Evolutionary conservation across 2,329 filamentous ascomycete genomes (phyloP).

Genomic region (Fusarium falciforme): DNA sequence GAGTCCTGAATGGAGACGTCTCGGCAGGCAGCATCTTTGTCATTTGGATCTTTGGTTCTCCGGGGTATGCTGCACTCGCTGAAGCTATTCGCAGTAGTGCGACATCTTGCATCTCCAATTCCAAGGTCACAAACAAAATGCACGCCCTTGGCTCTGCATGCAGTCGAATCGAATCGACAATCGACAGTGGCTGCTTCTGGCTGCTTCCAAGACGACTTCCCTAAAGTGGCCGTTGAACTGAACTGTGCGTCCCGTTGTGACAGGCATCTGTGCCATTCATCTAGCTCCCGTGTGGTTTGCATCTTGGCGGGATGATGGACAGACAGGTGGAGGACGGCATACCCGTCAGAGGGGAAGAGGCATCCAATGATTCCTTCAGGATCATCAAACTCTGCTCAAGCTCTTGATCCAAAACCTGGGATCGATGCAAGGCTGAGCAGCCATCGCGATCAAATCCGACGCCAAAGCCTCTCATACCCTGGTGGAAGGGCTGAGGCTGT

Average conservation of each 20-base stretch:
- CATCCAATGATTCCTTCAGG: conserved; percentile 39
- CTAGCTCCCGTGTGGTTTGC: conserved; percentile 38
- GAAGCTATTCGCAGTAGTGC: conserved; percentile 20
- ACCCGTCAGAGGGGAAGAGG: conserved; percentile 34
- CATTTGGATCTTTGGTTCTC: conserved; percentile 20
- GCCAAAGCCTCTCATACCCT: conserved; percentile 7
- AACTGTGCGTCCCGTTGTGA: conserved; percentile 23
- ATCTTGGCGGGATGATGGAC: conserved; percentile 21
- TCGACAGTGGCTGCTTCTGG: conserved; percentile 8
- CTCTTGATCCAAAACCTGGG: neutral
- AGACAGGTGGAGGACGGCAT: neutral
- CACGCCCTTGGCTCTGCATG: conserved; percentile 20
- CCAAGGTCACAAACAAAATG: neutral
- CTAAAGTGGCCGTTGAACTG: conserved; percentile 6
- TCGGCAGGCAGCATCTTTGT: neutral
- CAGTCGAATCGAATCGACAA: neutral
- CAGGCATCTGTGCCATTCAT: conserved; percentile 28
- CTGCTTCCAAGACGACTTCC: neutral
- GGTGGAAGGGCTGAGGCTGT: conserved; percentile 37
- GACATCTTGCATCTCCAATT: neutral
- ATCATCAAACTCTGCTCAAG: conserved; percentile 12
- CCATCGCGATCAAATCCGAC: neutral
- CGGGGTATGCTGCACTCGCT: neutral
- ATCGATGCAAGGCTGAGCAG: conserved; percentile 40
- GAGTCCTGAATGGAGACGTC: neutral